Percentiles rank a stretch among this genome's conserved stretches.
Evolutionary conservation across 1,284 basidiomycete species (phyloP).

Genomic region (Cryptococcus wingfieldii): DNA sequence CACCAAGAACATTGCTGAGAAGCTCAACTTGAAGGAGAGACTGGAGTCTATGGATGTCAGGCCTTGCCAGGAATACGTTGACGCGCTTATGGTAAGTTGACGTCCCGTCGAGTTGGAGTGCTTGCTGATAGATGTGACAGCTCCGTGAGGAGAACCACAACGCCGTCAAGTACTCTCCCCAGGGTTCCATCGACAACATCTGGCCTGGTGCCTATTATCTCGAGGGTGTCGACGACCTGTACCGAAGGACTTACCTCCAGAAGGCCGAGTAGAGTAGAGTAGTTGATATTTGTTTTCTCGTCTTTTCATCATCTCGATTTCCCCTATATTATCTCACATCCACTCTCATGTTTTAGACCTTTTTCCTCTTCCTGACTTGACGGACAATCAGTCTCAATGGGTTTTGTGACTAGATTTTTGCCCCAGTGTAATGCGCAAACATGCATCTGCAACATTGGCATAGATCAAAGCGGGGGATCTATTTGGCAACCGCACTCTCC

Average conservation of each 20-base stretch:
- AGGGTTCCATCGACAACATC: constrained; percentile 83
- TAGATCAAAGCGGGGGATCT: not conserved
- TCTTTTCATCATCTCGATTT: not conserved
- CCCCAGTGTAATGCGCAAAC: constrained; percentile 1
- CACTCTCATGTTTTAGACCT: too few relatives aligned
- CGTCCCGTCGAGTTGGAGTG: not conserved
- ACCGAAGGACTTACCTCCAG: constrained; percentile 74
- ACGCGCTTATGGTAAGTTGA: constrained; percentile 61
- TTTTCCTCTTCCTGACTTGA: not conserved
- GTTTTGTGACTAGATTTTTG: not conserved
- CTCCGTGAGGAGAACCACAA: constrained; percentile 97
- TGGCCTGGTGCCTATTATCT: constrained; percentile 95
- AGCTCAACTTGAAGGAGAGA: constrained; percentile 72
- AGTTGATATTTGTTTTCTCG: not conserved
- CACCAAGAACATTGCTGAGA: constrained; percentile 70
- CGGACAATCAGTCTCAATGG: not conserved
- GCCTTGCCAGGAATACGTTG: constrained; percentile 79
- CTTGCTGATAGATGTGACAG: constrained; percentile 48
- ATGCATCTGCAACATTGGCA: not conserved
- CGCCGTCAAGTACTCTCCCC: constrained; percentile 76
- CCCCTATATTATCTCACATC: too few relatives aligned
- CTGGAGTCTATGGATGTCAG: constrained; percentile 85
- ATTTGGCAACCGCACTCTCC: not conserved
- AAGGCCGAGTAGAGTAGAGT: constrained; percentile 16
- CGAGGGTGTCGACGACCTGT: constrained; percentile 84